phyloP scores from a whole-genome alignment of 1,284 basidiomycete genomes.

The Cryptococcus sp. region DNA sequence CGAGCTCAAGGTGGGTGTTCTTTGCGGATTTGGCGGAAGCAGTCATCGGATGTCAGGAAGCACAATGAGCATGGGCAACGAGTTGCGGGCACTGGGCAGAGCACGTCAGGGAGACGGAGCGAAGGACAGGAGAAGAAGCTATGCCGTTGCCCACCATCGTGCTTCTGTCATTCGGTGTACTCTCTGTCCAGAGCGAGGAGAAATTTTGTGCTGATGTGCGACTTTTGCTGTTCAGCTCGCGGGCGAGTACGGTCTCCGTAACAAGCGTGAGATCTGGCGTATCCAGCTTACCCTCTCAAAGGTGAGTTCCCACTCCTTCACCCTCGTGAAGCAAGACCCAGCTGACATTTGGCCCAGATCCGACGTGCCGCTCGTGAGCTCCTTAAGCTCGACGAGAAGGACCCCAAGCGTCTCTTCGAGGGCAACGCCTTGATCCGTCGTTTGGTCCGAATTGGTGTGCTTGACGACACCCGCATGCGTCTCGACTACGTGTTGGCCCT shows the following conservation, averaged over 20 bases:
- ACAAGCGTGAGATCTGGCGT: conserved; percentile 99
- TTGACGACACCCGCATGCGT: conserved; percentile 98
- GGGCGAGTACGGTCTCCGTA: conserved; percentile 99
- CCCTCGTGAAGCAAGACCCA: neutral
- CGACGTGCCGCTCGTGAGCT: conserved; percentile 99
- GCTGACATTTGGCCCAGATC: conserved; percentile 58
- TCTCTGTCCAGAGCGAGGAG: neutral
- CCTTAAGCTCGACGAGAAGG: conserved; percentile 99
- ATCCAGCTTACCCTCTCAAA: conserved; percentile 98
- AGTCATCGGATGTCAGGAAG: conserved; percentile 1
- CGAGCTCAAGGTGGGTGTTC: conserved; percentile 82
- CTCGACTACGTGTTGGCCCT: conserved; percentile 99
- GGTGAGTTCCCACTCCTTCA: conserved; percentile 26
- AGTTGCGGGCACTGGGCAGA: neutral
- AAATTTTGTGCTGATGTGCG: neutral
- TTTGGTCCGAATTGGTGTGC: conserved; percentile 98
- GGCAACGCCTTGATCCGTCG: conserved; percentile 97
- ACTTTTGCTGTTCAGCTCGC: conserved; percentile 67
- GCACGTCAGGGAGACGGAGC: neutral
- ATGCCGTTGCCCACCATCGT: neutral
- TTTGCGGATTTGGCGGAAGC: neutral
- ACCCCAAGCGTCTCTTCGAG: conserved; percentile 99
- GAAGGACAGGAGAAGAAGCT: neutral
- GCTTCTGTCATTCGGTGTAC: neutral
- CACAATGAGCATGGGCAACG: neutral